Conservation (phyloP, 2,329 filamentous ascomycete genomes). For the Ramularia endophylla region DNA sequence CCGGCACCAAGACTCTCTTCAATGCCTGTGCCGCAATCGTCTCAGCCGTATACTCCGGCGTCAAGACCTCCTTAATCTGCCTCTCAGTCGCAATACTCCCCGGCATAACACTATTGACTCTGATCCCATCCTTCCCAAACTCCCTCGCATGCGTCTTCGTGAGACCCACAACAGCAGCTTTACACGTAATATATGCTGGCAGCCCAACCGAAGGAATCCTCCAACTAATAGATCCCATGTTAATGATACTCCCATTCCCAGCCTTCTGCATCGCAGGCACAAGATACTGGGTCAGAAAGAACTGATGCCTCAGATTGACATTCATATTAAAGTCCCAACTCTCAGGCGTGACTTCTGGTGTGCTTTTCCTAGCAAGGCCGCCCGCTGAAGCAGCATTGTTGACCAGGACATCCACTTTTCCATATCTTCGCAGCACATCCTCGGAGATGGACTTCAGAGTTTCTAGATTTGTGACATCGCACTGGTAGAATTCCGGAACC, state of each 20-base stretch:
- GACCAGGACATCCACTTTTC: conserved; percentile 52
- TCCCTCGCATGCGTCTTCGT: conserved; percentile 27
- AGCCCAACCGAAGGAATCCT: conserved; percentile 23
- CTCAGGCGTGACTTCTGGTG: conserved; percentile 58
- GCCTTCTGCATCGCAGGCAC: conserved; percentile 53
- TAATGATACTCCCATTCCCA: conserved; percentile 53
- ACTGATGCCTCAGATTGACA: conserved; percentile 62
- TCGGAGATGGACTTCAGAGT: conserved; percentile 47
- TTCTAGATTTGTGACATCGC: conserved; percentile 47
- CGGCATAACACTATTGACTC: conserved; percentile 29
- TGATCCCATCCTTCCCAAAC: conserved; percentile 22
- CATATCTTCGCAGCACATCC: conserved; percentile 38
- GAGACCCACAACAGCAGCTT: conserved; percentile 25
- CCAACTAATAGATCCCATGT: conserved; percentile 26
- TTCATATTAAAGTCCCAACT: conserved; percentile 54
- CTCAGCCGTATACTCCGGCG: conserved; percentile 23
- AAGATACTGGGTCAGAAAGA: conserved; percentile 53
- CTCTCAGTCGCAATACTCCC: conserved; percentile 28
- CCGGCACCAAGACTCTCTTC: conserved; percentile 25
- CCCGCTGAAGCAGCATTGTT: conserved; percentile 57
- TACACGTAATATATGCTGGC: conserved; percentile 25
- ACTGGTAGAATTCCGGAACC: conserved; percentile 29
- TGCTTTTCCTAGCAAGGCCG: conserved; percentile 51
- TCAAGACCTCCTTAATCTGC: conserved; percentile 29
- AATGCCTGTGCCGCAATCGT: conserved; percentile 27